Base-by-base conservation (phyloP, 148 eudicot species). In the Cornus controversa region DNA sequence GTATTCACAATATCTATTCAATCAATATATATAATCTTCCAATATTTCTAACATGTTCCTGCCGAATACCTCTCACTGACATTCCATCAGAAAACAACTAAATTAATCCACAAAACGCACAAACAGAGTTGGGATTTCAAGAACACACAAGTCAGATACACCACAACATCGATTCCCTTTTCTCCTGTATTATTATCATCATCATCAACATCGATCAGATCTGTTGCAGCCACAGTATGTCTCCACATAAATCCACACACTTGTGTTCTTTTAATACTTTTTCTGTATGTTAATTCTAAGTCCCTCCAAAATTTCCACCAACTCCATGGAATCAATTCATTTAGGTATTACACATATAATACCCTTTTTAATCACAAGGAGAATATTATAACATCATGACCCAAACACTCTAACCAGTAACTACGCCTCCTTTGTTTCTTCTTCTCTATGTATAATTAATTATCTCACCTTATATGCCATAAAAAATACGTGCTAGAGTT, bases 81-180 rank as follows among this genome's bases (percentile, higher is more conserved):
- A 90, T 75, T 83, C 80, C 70, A 54, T 74, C 57, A 73, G 53
- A 24, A 18, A 23, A 77, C 29, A 37, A 67, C 70, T 66, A 79
- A 70, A 67, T 45, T 57, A 74, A 68, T 11, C 67, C 71, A 57
- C 26, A 53, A 37, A 13, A 81, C 66, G 60, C 29, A 54, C 25
- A n/a, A n/a, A 28, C 27, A 20, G 10, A 24, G 45, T 72, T 67
- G 75, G 68, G 28, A 67, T 79, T 68, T 73, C 69, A 36, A 76
- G 69, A 80, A 31, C 82, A 78, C 37, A 76, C 54, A 76, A 80
- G 89, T 80, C 88, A 75, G 84, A 83, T 87, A 80, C 90, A 85
- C 85, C 82, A 84, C 82, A 79, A 87, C 91, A 87, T 67, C 66
- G 94, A 90, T 89, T 89, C 94, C 86, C 89, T 87, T 90, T 84